These are phyloP conservation scores for Oryza nivara DNA, from an alignment of 176 grass and related monocot genomes.

Conservation along the genomic window DNA sequence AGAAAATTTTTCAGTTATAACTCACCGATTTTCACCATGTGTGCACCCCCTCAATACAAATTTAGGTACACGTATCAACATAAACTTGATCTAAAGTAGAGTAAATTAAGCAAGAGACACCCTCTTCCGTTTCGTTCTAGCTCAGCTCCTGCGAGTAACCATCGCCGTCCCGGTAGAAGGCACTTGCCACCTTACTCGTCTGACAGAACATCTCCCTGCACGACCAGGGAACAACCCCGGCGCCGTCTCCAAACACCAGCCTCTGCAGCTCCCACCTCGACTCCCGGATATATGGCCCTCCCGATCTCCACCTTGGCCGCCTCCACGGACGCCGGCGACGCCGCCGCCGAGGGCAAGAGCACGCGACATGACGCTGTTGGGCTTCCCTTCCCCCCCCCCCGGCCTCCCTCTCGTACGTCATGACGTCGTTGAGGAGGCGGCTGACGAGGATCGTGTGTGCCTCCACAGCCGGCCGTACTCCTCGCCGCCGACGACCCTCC, in stretches of 20 bases:
- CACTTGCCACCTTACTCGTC: conserved; percentile 45
- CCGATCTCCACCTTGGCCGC: conserved; percentile 17
- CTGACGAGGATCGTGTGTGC: too few species aligned
- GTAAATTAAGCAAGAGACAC: too few species aligned
- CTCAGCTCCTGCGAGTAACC: too few species aligned
- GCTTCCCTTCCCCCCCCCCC: not conserved
- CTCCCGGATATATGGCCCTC: not conserved
- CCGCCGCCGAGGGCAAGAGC: too few species aligned
- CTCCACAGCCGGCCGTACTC: not conserved
- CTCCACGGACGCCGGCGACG: not conserved
- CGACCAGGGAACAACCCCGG: conserved; percentile 31
- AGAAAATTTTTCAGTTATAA: too few species aligned
- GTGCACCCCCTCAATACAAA: too few species aligned
- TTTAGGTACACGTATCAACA: too few species aligned
- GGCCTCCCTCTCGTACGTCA: not conserved
- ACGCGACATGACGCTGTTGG: not conserved
- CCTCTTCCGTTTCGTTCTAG: too few species aligned
- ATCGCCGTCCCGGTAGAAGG: conserved; percentile 55
- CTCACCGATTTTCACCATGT: too few species aligned
- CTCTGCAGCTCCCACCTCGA: conserved; percentile 36
- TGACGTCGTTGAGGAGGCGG: not conserved
- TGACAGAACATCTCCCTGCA: conserved; percentile 63
- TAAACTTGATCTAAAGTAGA: too few species aligned
- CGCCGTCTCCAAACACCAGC: conserved; percentile 16
- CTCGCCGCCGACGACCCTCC: not conserved